Evolutionary conservation across 805 yeast genomes (phyloP).

Genomic region (Zygosaccharomyces lentus): DNA sequence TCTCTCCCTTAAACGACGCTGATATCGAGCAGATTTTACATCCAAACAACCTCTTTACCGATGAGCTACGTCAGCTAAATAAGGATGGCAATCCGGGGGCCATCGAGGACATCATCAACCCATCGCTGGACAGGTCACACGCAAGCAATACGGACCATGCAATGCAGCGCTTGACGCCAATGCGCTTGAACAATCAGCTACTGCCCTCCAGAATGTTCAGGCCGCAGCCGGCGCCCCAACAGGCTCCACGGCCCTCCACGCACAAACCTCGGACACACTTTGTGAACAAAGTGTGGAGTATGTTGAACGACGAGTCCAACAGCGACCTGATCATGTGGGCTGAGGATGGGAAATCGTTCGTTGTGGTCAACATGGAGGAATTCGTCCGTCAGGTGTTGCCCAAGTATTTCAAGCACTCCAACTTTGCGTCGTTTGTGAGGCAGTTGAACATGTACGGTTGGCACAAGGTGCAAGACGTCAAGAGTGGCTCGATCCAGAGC

Average conservation of each 20-base stretch:
- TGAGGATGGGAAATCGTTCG: constrained; percentile 78
- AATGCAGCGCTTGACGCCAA: constrained; percentile 16
- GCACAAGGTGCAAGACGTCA: constrained; percentile 96
- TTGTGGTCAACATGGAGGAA: constrained; percentile 73
- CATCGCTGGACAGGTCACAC: constrained; percentile 19
- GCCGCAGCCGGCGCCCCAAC: constrained; percentile 9
- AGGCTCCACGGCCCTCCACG: constrained; percentile 11
- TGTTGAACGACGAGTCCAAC: constrained; percentile 82
- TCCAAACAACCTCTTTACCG: constrained; percentile 16
- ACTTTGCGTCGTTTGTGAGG: constrained; percentile 92
- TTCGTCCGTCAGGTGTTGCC: constrained; percentile 86
- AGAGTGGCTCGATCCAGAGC: constrained; percentile 59
- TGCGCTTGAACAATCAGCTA: constrained; percentile 17
- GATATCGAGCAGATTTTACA: constrained; percentile 27
- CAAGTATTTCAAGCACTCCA: constrained; percentile 88
- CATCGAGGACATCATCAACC: constrained; percentile 32
- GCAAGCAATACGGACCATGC: constrained; percentile 12
- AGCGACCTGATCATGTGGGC: constrained; percentile 75
- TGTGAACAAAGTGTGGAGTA: constrained; percentile 89
- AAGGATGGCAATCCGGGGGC: constrained; percentile 13
- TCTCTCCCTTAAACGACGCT: constrained; percentile 24
- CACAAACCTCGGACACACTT: constrained; percentile 77
- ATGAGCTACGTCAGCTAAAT: constrained; percentile 13
- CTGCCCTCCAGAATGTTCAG: constrained; percentile 14
- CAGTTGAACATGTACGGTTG: constrained; percentile 98